phyloP scores from a whole-genome alignment of 768 basidiomycete genomes.

The Lactifluus subvellereus region DNA sequence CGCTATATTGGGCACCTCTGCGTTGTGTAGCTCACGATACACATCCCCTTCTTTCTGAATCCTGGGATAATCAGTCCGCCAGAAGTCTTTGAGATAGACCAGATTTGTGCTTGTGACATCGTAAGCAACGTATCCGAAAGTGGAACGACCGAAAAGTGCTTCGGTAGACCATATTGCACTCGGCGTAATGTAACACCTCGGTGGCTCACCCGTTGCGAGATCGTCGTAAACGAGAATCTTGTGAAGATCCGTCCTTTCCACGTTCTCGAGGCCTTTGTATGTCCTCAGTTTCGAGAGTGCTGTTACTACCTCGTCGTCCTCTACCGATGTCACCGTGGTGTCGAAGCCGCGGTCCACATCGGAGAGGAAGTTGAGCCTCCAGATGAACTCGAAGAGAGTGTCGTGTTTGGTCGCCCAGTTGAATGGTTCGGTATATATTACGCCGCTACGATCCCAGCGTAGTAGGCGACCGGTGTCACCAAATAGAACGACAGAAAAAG shows the following conservation, averaged over 20 bases:
- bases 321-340: neutral
- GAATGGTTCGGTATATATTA: too few relatives aligned
- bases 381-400: slow-evolving; percentile 6
- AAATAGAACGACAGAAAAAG: too few relatives aligned
- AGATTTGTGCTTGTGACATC: neutral
- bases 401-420: neutral
- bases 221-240: slow-evolving; percentile 1
- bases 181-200: neutral
- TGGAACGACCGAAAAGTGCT: neutral
- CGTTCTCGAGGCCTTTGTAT: neutral
- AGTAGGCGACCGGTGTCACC: too few relatives aligned
- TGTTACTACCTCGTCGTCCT: neutral
- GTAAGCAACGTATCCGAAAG: neutral
- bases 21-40: neutral
- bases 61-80: neutral
- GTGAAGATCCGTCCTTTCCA: neutral
- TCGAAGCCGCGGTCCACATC: neutral
- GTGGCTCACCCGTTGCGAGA: neutral
- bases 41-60: neutral
- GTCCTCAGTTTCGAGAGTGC: neutral
- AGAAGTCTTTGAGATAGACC: slow-evolving; percentile 5
- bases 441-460: too few relatives aligned
- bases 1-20: neutral
- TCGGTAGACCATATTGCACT: neutral
- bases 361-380: slow-evolving; percentile 8